phyloP scores from a whole-genome alignment of 306 rosid species.

The Spatholobus suberectus region DNA sequence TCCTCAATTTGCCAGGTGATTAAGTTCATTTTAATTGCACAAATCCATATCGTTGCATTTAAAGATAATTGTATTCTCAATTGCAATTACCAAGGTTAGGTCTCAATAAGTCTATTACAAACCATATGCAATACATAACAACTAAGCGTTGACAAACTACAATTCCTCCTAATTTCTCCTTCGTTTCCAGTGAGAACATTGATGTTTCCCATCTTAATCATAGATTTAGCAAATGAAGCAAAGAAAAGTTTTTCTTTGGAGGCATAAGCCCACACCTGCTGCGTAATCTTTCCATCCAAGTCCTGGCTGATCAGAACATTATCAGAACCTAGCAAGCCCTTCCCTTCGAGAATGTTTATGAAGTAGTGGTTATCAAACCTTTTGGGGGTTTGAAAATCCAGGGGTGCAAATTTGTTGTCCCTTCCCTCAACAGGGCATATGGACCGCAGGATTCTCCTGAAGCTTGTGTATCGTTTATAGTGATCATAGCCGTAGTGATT shows the following conservation, averaged over 20 bases:
- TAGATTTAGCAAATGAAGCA: conserved; percentile 68
- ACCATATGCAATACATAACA: not conserved
- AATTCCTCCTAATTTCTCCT: conserved; percentile 76
- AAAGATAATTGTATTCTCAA: not conserved
- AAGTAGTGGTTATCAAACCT: conserved; percentile 83
- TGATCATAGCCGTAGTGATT: conserved; percentile 57
- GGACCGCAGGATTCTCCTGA: conserved; percentile 63
- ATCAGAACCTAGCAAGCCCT: conserved; percentile 79
- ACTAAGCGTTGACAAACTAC: conserved; percentile 63
- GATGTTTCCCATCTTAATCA: conserved; percentile 89
- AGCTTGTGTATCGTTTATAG: conserved; percentile 66
- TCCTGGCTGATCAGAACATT: conserved; percentile 70
- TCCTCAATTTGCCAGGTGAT: not conserved
- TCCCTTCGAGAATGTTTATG: conserved; percentile 74
- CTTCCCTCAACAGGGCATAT: conserved; percentile 76
- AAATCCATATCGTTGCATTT: too few species aligned
- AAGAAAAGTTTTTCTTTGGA: conserved; percentile 69
- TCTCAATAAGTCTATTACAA: not conserved
- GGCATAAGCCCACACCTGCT: conserved; percentile 73
- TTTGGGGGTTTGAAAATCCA: conserved; percentile 73
- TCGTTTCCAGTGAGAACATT: conserved; percentile 66
- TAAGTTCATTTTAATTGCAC: not conserved
- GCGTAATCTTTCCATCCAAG: conserved; percentile 53
- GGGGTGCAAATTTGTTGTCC: conserved; percentile 64
- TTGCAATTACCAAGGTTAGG: not conserved